phyloP scores from a whole-genome alignment of 1,139 yeast species.

The Debaryomyces singareniensis region DNA sequence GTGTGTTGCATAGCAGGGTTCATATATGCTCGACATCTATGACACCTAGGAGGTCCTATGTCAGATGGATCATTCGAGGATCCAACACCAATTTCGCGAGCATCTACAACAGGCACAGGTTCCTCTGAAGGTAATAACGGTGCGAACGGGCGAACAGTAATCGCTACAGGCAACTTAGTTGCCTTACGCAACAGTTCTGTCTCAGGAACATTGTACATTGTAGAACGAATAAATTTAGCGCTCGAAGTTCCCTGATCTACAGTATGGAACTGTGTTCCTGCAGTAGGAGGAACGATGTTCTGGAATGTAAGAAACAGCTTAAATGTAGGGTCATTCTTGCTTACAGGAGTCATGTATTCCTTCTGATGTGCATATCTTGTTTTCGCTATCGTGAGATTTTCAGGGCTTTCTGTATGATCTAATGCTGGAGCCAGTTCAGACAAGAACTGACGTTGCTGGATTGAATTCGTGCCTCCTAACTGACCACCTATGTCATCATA shows the following conservation, averaged over 20 bases:
- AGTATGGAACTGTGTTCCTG: slow-evolving; percentile 65
- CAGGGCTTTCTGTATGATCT: slow-evolving; percentile 3
- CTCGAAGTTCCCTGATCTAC: slow-evolving; percentile 82
- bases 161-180: slow-evolving; percentile 75
- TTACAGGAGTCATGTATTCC: slow-evolving; percentile 29
- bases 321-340: slow-evolving; percentile 13
- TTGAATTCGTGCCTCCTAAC: too few relatives aligned
- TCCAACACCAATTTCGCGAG: slow-evolving; percentile 30
- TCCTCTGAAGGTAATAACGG: slow-evolving; percentile 42
- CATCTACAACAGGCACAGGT: slow-evolving; percentile 65
- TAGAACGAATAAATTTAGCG: slow-evolving; percentile 70
- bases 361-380: slow-evolving; percentile 51
- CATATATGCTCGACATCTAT: slow-evolving; percentile 83
- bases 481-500: too few relatives aligned
- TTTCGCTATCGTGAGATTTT: slow-evolving; percentile 43
- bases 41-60: slow-evolving; percentile 79
- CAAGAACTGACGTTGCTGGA: too few relatives aligned
- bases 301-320: slow-evolving; percentile 62
- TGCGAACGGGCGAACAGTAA: slow-evolving; percentile 83
- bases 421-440: too few relatives aligned
- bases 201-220: slow-evolving; percentile 82
- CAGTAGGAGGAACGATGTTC: slow-evolving; percentile 74
- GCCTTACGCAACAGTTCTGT: slow-evolving; percentile 63
- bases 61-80: slow-evolving; percentile 24
- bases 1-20: slow-evolving; percentile 80